Evolutionary conservation across 306 rosid species (phyloP).

Genomic region (Styphnolobium japonicum): DNA sequence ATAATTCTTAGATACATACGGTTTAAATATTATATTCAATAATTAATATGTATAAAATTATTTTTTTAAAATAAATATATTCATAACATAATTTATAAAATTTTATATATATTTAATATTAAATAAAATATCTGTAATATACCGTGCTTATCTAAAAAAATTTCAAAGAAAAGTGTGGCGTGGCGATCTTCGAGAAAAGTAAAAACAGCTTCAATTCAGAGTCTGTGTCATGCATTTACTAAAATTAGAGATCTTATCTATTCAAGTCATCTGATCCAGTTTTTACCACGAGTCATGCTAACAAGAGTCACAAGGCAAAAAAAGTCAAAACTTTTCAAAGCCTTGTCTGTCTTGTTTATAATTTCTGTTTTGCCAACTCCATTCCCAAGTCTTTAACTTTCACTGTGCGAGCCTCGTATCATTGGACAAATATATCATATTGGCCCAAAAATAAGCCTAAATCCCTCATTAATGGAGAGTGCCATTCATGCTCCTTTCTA

Average conservation of each 20-base stretch:
- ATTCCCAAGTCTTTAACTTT: background rate
- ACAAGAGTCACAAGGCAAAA: no score
- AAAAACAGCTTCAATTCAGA: no score
- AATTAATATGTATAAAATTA: no score
- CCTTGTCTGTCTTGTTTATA: background rate
- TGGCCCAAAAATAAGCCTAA: background rate
- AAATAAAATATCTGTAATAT: no score
- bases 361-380: background rate
- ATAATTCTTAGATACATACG: no score
- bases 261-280: conserved; percentile 14
- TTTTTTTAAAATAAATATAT: no score
- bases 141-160: no score
- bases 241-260: background rate
- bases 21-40: no score
- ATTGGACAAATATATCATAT: background rate
- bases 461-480: background rate
- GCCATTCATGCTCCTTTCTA: conserved; percentile 35
- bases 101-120: no score
- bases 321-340: background rate
- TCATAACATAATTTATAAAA: no score
- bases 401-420: background rate
- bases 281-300: background rate
- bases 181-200: no score
- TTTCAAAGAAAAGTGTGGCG: background rate
- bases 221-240: background rate